A percentile compares a stretch with the other conserved stretches of the same genome.
Conservation (phyloP, 768 basidiomycete genomes). For the Calocera viscosa region DNA sequence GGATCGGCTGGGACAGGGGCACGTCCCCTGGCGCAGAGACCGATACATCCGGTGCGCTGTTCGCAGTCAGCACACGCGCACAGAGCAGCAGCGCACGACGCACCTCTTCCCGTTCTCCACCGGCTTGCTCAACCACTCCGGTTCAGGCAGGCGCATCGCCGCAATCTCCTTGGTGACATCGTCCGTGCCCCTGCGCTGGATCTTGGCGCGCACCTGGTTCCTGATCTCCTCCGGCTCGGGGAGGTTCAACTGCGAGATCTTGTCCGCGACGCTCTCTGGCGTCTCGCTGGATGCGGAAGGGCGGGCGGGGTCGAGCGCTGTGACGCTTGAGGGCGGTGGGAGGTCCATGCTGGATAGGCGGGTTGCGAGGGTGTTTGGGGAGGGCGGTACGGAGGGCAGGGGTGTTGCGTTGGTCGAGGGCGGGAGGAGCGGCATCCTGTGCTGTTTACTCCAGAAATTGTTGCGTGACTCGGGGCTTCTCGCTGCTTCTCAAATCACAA, state of each 20-base stretch:
- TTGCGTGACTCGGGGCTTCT: constrained; percentile 6
- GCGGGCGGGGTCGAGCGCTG: background rate
- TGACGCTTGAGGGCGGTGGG: constrained; percentile 1
- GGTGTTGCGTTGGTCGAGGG: background rate
- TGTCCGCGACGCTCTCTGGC: background rate
- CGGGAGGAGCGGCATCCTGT: background rate
- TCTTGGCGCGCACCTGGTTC: background rate
- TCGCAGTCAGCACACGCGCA: background rate
- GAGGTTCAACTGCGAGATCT: background rate
- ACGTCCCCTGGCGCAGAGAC: background rate
- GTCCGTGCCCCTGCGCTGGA: background rate
- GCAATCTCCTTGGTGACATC: constrained; percentile 1
- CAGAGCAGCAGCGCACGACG: background rate
- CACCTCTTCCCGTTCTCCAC: background rate
- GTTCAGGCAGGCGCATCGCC: background rate
- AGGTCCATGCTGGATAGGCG: constrained; percentile 4
- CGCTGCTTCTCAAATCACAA: background rate
- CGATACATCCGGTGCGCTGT: background rate
- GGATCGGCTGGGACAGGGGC: background rate
- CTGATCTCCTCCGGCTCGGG: constrained; percentile 5
- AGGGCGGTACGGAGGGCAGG: background rate
- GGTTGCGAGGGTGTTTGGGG: constrained; percentile 8
- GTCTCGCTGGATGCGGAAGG: background rate
- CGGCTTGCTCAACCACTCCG: background rate
- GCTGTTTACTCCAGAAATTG: background rate